Percentiles rank a stretch among this genome's conserved stretches.
Evolutionary conservation across 2,329 filamentous ascomycete species (phyloP).

Genomic region (Trichophyton simii): DNA sequence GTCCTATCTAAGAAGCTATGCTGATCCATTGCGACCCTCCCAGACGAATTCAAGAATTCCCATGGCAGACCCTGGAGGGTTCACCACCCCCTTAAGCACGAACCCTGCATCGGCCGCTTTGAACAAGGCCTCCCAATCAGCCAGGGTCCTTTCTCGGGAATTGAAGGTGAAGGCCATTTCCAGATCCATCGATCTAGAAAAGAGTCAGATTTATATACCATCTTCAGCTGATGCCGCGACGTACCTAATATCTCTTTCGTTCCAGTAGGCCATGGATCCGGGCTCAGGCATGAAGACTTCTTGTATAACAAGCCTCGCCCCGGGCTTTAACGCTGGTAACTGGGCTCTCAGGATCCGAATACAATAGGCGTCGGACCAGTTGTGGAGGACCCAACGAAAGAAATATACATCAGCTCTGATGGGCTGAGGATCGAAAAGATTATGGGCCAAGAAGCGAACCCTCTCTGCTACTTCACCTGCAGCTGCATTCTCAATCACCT

Average conservation of each 20-base stretch:
- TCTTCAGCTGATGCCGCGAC: background rate
- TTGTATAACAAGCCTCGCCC: constrained; percentile 35
- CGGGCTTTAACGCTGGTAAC: constrained; percentile 45
- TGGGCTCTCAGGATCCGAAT: constrained; percentile 40
- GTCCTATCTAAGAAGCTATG: background rate
- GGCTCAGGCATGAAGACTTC: constrained; percentile 17
- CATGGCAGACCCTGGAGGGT: background rate
- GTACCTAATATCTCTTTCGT: background rate
- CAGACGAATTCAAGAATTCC: background rate
- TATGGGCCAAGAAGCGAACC: constrained; percentile 36
- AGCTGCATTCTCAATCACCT: constrained; percentile 5
- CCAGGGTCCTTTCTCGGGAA: constrained; percentile 35
- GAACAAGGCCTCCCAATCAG: constrained; percentile 38
- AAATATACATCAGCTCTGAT: constrained; percentile 47
- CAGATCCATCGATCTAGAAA: constrained; percentile 34
- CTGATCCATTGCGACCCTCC: background rate
- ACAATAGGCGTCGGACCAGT: constrained; percentile 46
- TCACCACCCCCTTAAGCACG: background rate
- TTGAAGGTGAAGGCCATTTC: constrained; percentile 42
- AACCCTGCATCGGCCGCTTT: constrained; percentile 36
- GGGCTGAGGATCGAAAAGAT: constrained; percentile 47
- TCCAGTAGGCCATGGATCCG: background rate
- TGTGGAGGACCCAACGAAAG: constrained; percentile 50
- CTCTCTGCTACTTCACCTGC: constrained; percentile 12
- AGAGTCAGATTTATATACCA: background rate